Evolutionary conservation across 345 rosid species (phyloP).

Genomic region (Euphorbia lathyris): DNA sequence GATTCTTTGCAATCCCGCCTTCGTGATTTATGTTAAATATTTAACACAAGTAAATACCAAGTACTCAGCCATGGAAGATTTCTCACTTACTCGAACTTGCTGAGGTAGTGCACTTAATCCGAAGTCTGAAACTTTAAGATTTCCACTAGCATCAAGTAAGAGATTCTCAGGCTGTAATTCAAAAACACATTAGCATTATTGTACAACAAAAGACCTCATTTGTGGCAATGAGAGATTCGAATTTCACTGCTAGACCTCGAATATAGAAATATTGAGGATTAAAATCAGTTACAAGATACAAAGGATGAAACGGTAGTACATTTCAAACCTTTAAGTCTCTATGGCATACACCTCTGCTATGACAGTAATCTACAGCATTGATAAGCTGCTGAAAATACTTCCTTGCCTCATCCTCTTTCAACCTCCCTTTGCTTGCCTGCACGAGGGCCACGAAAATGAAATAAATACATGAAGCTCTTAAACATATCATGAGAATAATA

Average conservation of each 20-base stretch:
- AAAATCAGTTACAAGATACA: neutral
- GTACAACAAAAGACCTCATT: neutral
- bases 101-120: slow-evolving; percentile 98
- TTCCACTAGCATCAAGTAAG: slow-evolving; percentile 81
- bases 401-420: slow-evolving; percentile 96
- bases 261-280: neutral
- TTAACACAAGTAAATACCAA: neutral
- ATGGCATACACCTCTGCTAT: slow-evolving; percentile 92
- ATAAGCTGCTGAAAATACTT: slow-evolving; percentile 94
- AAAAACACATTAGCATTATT: slow-evolving; percentile 18
- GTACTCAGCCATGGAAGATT: slow-evolving; percentile 1
- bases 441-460: slow-evolving; percentile 9
- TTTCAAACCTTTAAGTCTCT: slow-evolving; percentile 85
- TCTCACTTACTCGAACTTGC: slow-evolving; percentile 85
- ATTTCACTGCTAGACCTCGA: neutral
- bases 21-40: neutral
- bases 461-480: neutral
- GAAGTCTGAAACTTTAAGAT: slow-evolving; percentile 91
- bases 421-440: slow-evolving; percentile 86
- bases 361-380: slow-evolving; percentile 95
- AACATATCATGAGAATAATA: neutral
- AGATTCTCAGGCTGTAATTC: slow-evolving; percentile 88
- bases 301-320: neutral
- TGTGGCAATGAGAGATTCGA: neutral
- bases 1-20: neutral